phyloP scores from a whole-genome alignment of 352 stramenopile species.

The Pythium dissotocum region DNA sequence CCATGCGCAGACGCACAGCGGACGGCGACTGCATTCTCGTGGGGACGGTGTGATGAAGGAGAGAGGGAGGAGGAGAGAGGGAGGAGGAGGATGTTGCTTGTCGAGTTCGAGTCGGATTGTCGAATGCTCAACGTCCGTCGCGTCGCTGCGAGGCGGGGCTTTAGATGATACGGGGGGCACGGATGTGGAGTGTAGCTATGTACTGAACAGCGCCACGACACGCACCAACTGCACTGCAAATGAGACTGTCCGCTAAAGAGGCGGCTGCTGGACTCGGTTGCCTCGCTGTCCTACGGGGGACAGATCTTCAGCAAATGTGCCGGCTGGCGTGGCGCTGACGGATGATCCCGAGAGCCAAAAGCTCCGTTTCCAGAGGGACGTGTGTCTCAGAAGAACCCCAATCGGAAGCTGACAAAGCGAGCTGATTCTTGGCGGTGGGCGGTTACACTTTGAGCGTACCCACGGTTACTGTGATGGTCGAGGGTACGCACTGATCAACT shows the following conservation, averaged over 20 bases:
- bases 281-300: constrained; percentile 3
- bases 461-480: background rate
- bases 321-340: background rate
- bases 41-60: background rate
- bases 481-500: background rate
- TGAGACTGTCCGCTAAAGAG: background rate
- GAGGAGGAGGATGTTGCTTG: constrained; percentile 6
- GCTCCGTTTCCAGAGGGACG: constrained; percentile 6
- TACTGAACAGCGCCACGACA: background rate
- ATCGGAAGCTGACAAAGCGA: background rate
- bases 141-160: background rate
- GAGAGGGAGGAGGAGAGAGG: background rate
- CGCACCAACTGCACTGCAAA: background rate
- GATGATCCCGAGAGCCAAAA: constrained; percentile 1
- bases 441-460: background rate
- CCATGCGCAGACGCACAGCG: constrained; percentile 69
- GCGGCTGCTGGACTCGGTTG: background rate
- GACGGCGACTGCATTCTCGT: constrained; percentile 52
- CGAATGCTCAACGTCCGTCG: background rate
- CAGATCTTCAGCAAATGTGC: background rate
- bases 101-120: background rate
- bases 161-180: background rate
- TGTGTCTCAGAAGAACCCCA: constrained; percentile 7
- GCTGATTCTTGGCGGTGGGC: background rate
- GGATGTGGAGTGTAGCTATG: background rate